Conservation (phyloP, 2,329 filamentous ascomycete genomes). For the Waltergamsia citrina region DNA sequence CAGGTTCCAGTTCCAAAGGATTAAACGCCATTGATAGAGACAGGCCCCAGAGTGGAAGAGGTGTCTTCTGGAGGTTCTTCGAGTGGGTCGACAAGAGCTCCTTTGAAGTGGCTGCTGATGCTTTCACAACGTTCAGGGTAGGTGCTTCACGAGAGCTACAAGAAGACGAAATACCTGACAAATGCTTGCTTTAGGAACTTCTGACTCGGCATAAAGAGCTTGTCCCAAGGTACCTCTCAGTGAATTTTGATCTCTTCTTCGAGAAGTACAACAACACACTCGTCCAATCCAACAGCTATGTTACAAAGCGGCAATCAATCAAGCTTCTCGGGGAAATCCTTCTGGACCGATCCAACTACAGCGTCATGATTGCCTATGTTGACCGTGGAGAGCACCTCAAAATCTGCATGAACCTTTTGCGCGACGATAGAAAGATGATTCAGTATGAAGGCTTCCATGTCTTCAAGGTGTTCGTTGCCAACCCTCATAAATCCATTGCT, state of each 20-base stretch:
- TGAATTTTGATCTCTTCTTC: slow-evolving; percentile 93
- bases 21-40: slow-evolving; percentile 71
- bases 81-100: slow-evolving; percentile 94
- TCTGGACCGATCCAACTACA: slow-evolving; percentile 91
- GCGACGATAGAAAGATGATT: slow-evolving; percentile 96
- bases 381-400: slow-evolving; percentile 93
- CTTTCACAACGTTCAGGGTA: slow-evolving; percentile 94
- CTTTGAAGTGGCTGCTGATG: slow-evolving; percentile 94
- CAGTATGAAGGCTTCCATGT: slow-evolving; percentile 99
- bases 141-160: slow-evolving; percentile 12
- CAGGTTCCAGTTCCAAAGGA: slow-evolving; percentile 64
- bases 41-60: slow-evolving; percentile 64
- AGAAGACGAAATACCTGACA: not conserved
- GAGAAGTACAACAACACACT: slow-evolving; percentile 78
- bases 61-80: slow-evolving; percentile 95
- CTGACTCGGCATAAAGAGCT: slow-evolving; percentile 89
- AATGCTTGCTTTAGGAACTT: slow-evolving; percentile 58
- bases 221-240: slow-evolving; percentile 76
- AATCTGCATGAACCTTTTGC: slow-evolving; percentile 93
- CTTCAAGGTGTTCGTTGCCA: slow-evolving; percentile 99
- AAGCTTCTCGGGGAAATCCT: slow-evolving; percentile 93
- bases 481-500: slow-evolving; percentile 93
- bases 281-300: slow-evolving; percentile 88
- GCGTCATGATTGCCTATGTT: slow-evolving; percentile 95
- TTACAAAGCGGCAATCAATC: slow-evolving; percentile 96